Conservation (phyloP, 768 basidiomycete species). For the Porphyrellus cyaneotinctus region DNA sequence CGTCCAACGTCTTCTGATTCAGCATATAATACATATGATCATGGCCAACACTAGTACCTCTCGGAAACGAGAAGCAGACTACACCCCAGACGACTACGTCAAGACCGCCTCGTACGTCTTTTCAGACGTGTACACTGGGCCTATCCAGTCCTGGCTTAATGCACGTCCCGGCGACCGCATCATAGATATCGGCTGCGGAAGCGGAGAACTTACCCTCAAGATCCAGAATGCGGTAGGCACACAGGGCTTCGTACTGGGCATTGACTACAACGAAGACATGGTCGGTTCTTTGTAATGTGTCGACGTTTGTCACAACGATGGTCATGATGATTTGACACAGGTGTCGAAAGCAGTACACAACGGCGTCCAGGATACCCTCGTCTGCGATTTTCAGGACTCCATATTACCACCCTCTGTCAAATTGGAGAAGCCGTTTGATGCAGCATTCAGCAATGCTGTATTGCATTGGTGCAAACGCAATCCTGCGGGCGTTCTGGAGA, state of each 20-base stretch:
- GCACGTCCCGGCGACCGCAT: slow-evolving; percentile 65
- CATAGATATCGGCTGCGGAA: slow-evolving; percentile 79
- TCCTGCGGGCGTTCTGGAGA: slow-evolving; percentile 60
- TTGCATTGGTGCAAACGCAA: slow-evolving; percentile 84
- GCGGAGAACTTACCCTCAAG: slow-evolving; percentile 66
- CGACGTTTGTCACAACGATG: neutral
- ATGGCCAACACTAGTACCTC: slow-evolving; percentile 9
- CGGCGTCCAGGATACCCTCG: slow-evolving; percentile 44
- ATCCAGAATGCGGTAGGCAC: slow-evolving; percentile 50
- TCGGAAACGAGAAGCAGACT: slow-evolving; percentile 31
- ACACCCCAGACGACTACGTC: slow-evolving; percentile 61
- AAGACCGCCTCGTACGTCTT: slow-evolving; percentile 70
- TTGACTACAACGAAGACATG: slow-evolving; percentile 72
- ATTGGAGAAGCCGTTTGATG: slow-evolving; percentile 51
- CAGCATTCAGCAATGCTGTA: slow-evolving; percentile 75
- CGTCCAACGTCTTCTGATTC: too few relatives aligned
- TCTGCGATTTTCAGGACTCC: slow-evolving; percentile 53
- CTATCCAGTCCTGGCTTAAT: slow-evolving; percentile 59
- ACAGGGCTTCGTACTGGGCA: slow-evolving; percentile 58
- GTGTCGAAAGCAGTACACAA: slow-evolving; percentile 47
- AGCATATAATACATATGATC: neutral
- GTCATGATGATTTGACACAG: slow-evolving; percentile 31
- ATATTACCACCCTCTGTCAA: slow-evolving; percentile 30
- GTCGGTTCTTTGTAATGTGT: slow-evolving; percentile 35
- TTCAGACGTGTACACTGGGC: slow-evolving; percentile 40